These are phyloP conservation scores for Phaeosphaeriaceae sp. DNA, from an alignment of 2,329 filamentous ascomycete genomes.

Conservation along the genomic window DNA sequence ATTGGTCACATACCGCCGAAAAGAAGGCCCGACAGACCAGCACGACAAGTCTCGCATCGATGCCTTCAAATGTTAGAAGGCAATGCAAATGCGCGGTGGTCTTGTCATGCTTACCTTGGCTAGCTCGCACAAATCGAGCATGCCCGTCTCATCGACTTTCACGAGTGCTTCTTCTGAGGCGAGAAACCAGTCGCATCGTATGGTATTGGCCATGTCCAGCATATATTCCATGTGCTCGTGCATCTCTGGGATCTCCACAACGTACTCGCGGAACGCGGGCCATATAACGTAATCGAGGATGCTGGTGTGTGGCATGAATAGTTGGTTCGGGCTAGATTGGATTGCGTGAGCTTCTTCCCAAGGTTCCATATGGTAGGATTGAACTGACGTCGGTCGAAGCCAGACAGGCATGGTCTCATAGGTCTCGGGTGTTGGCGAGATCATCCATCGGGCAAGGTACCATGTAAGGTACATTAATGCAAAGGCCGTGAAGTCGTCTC, in stretches of 20 bases:
- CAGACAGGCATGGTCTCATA: slow-evolving; percentile 32
- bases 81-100: neutral
- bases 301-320: slow-evolving; percentile 35
- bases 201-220: slow-evolving; percentile 25
- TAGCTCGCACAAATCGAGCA: slow-evolving; percentile 19
- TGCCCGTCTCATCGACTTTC: slow-evolving; percentile 17
- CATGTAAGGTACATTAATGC: slow-evolving; percentile 32
- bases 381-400: slow-evolving; percentile 29
- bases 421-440: slow-evolving; percentile 29
- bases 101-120: slow-evolving; percentile 16
- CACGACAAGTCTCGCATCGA: slow-evolving; percentile 20
- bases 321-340: slow-evolving; percentile 26
- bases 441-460: slow-evolving; percentile 36
- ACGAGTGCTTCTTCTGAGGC: slow-evolving; percentile 14
- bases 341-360: neutral
- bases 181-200: slow-evolving; percentile 28
- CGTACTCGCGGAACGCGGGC: slow-evolving; percentile 34
- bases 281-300: slow-evolving; percentile 30
- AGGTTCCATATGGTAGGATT: too few species aligned
- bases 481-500: slow-evolving; percentile 32
- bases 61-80: slow-evolving; percentile 4
- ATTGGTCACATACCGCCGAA: slow-evolving; percentile 31
- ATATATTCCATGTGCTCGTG: slow-evolving; percentile 34
- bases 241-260: slow-evolving; percentile 32
- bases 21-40: slow-evolving; percentile 31